Percentiles rank a stretch among this genome's conserved stretches.
Evolutionary conservation across 345 rosid species (phyloP).

Genomic region (Kernera saxatilis): DNA sequence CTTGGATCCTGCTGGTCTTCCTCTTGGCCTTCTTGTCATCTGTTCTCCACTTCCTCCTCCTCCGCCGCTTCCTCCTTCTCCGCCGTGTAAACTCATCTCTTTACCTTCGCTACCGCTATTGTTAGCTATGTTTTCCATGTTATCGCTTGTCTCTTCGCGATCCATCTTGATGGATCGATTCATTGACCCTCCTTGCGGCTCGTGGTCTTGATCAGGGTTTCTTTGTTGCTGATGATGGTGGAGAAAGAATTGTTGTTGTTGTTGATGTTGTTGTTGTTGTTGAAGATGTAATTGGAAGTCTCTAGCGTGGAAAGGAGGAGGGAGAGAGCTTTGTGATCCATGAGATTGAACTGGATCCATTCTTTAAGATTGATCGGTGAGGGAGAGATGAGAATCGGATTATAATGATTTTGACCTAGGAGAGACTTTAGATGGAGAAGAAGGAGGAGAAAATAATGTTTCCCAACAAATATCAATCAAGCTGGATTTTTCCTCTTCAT

Average conservation of each 20-base stretch:
- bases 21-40: conserved; percentile 68
- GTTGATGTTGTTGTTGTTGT: conserved; percentile 39
- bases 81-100: conserved; percentile 33
- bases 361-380: not conserved
- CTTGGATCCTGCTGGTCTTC: conserved; percentile 94
- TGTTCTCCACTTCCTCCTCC: conserved; percentile 52
- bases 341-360: conserved; percentile 90
- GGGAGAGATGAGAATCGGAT: conserved; percentile 3
- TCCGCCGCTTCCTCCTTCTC: conserved; percentile 29
- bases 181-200: conserved; percentile 56
- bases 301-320: conserved; percentile 88
- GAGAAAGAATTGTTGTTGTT: conserved; percentile 32
- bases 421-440: conserved; percentile 5
- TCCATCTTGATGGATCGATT: conserved; percentile 50
- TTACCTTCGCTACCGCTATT: conserved; percentile 42
- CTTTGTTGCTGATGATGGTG: conserved; percentile 50
- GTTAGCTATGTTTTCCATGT: conserved; percentile 31
- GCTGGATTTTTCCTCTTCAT: conserved; percentile 18
- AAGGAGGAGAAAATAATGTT: conserved; percentile 5
- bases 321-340: conserved; percentile 63
- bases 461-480: conserved; percentile 22
- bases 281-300: conserved; percentile 85
- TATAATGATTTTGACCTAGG: conserved; percentile 12
- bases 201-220: conserved; percentile 51
- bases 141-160: conserved; percentile 39